phyloP scores from a whole-genome alignment of 2,329 filamentous ascomycete species.

The Emergomyces pasteurianus region DNA sequence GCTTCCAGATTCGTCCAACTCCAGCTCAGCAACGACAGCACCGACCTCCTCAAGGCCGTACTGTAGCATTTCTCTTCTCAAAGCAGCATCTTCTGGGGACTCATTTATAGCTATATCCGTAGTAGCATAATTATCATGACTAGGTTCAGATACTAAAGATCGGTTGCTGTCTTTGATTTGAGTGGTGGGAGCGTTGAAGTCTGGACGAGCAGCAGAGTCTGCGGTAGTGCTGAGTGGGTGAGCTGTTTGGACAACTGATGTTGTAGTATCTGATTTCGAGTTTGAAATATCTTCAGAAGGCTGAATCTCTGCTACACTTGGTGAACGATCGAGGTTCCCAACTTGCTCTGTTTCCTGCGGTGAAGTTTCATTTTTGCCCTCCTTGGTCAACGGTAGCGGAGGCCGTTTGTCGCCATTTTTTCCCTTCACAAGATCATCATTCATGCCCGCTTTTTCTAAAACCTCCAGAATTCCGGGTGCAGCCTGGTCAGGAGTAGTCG shows the following conservation, averaged over 20 bases:
- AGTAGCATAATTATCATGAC: slow-evolving; percentile 12
- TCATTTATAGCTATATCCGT: slow-evolving; percentile 62
- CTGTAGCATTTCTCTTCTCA: slow-evolving; percentile 79
- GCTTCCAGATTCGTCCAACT: slow-evolving; percentile 57
- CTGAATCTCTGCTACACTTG: not conserved
- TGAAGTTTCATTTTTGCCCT: not conserved
- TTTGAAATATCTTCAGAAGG: not conserved
- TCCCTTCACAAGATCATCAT: slow-evolving; percentile 33
- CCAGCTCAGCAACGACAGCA: slow-evolving; percentile 81
- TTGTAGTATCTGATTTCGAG: not conserved
- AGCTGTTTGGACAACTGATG: not conserved
- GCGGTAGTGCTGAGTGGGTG: not conserved
- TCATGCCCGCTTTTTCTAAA: slow-evolving; percentile 65
- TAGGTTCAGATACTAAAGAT: not conserved
- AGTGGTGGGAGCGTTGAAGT: slow-evolving; percentile 2
- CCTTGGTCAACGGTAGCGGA: slow-evolving; percentile 5
- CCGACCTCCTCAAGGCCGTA: slow-evolving; percentile 84
- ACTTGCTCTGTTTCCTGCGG: not conserved
- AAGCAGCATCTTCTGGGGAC: slow-evolving; percentile 61
- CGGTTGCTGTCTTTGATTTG: not conserved
- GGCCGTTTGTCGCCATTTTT: slow-evolving; percentile 7
- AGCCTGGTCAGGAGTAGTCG: slow-evolving; percentile 55
- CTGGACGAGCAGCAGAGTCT: not conserved
- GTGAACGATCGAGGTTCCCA: not conserved
- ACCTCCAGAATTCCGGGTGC: slow-evolving; percentile 58